These are phyloP conservation scores for Nannizziopsis arthrosporioides DNA, from an alignment of 2,329 filamentous ascomycete species.

Conservation along the genomic window DNA sequence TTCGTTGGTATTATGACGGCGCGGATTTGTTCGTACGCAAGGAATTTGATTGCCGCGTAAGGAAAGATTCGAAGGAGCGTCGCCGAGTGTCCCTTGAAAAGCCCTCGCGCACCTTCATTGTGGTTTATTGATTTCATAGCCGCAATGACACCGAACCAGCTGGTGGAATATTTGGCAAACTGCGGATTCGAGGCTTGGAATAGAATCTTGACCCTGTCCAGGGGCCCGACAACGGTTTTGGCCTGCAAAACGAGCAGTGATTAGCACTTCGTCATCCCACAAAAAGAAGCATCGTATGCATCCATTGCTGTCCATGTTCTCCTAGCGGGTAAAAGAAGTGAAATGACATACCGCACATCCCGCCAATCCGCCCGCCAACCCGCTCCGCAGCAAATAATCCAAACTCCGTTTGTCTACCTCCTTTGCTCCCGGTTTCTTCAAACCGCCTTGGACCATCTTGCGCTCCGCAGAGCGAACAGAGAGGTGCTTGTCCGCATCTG, in stretches of 20 bases:
- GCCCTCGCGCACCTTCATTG: conserved; percentile 59
- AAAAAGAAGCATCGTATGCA: too few relatives aligned
- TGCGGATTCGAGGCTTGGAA: conserved; percentile 93
- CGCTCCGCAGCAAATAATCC: conserved; percentile 74
- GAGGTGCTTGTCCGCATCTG: conserved; percentile 3
- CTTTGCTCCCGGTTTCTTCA: conserved; percentile 6
- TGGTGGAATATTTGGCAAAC: conserved; percentile 84
- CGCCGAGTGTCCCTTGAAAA: conserved; percentile 89
- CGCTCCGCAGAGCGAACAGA: neutral
- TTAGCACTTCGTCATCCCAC: neutral
- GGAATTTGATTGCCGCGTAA: conserved; percentile 94
- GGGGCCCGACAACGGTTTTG: conserved; percentile 87
- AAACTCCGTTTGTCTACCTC: conserved; percentile 56
- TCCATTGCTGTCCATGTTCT: too few relatives aligned
- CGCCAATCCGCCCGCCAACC: conserved; percentile 76
- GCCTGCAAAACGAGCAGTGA: conserved; percentile 44
- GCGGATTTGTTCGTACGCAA: conserved; percentile 94
- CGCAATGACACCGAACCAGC: conserved; percentile 69
- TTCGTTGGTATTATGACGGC: conserved; percentile 59
- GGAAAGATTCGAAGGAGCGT: conserved; percentile 91
- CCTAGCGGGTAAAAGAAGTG: too few relatives aligned
- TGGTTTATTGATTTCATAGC: conserved; percentile 76
- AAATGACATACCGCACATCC: conserved; percentile 66
- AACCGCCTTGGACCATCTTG: neutral
- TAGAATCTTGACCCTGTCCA: conserved; percentile 96